phyloP scores from a whole-genome alignment of 2,329 filamentous ascomycete genomes.

The Penicillium sp. region DNA sequence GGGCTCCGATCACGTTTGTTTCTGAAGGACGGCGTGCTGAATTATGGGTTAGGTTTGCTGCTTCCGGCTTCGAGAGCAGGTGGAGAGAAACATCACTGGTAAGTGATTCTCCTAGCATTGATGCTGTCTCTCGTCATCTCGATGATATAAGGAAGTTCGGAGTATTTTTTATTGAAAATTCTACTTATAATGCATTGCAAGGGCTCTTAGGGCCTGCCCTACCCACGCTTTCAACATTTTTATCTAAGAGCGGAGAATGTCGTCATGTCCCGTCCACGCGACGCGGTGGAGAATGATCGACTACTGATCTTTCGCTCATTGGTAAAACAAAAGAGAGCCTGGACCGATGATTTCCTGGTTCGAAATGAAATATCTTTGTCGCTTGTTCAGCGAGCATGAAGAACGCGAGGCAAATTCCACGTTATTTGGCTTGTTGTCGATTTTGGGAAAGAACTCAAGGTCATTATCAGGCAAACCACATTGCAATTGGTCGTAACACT shows the following conservation, averaged over 20 bases:
- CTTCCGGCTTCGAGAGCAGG: neutral
- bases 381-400: neutral
- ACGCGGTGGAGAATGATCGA: neutral
- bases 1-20: neutral
- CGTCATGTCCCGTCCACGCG: conserved; percentile 5
- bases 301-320: neutral
- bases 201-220: conserved; percentile 16
- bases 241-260: conserved; percentile 1
- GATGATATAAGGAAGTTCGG: neutral
- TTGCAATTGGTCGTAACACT: neutral
- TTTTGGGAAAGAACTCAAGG: neutral
- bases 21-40: neutral
- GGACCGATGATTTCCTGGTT: neutral
- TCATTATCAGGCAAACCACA: neutral
- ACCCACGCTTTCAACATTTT: conserved; percentile 4
- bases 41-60: too few relatives aligned
- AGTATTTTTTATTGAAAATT: neutral
- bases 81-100: neutral
- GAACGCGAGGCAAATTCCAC: too few relatives aligned
- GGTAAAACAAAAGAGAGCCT: neutral
- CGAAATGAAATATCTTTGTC: neutral
- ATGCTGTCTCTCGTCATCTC: neutral
- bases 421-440: too few relatives aligned
- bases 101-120: neutral
- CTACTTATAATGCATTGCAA: conserved; percentile 6